These are phyloP conservation scores for Saccharomyces hybrid DNA, from an alignment of 1,139 yeast species.

Conservation along the genomic window DNA sequence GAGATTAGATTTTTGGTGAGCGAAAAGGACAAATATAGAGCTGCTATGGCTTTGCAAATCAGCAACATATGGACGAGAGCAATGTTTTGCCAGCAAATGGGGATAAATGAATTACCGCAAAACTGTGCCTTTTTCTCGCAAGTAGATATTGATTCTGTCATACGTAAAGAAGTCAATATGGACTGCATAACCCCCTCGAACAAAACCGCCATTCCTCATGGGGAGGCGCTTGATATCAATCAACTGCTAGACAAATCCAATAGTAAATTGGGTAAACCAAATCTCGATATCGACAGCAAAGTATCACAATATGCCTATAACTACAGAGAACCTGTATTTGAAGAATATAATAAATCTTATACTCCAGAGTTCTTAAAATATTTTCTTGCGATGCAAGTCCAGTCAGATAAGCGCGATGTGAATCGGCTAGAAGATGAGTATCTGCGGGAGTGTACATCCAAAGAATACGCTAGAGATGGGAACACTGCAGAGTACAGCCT, in stretches of 20 bases:
- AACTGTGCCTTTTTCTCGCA: constrained; percentile 93
- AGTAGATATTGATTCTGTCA: constrained; percentile 80
- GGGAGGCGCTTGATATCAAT: constrained; percentile 63
- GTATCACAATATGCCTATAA: constrained; percentile 15
- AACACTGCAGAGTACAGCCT: constrained; percentile 13
- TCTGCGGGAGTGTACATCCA: constrained; percentile 13
- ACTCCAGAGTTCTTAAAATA: constrained; percentile 22
- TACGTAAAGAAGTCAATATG: constrained; percentile 82
- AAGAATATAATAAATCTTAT: constrained; percentile 21
- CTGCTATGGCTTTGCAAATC: constrained; percentile 78
- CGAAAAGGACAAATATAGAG: constrained; percentile 63
- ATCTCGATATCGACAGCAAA: constrained; percentile 13
- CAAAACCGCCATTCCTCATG: constrained; percentile 62
- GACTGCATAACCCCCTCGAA: constrained; percentile 91
- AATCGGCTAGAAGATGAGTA: constrained; percentile 19
- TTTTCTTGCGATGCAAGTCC: constrained; percentile 27
- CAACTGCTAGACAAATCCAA: constrained; percentile 39
- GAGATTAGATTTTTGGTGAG: constrained; percentile 78
- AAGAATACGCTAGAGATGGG: constrained; percentile 10
- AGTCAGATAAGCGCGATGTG: constrained; percentile 19
- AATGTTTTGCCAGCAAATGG: constrained; percentile 88
- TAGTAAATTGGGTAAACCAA: constrained; percentile 17
- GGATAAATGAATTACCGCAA: constrained; percentile 84
- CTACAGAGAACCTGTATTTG: constrained; percentile 26
- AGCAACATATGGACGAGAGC: constrained; percentile 95